Evolutionary conservation across 257 asterid species (phyloP), one percentile per base, ranked within the genome.

Genomic region (Echites panduratus): DNA sequence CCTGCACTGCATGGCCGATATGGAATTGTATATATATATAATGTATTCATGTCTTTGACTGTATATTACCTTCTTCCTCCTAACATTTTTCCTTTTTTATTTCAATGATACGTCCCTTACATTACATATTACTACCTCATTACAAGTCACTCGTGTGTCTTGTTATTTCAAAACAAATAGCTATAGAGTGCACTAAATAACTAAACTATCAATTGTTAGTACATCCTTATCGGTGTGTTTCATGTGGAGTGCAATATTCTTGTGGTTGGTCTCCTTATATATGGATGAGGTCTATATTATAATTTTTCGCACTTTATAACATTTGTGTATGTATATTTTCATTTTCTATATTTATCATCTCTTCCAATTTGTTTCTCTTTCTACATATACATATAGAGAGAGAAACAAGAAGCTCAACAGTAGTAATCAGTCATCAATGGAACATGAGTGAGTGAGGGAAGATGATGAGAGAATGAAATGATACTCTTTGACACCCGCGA

Each of bases 71-170:
- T 40, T 40, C 43, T 40, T 40, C 43, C 3, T 48, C 12, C 12
- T 10, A 12, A 9, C 47, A 45, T 38, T 32, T 26, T 24, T 13
- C 19, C 16, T 74, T 17, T 50, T 47, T 40, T 35, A 11, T 20
- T 52, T 52, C 20, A 56, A 71, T 52, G 82, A 48, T 66, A 74
- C 27, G 76, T 79, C 82, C 43, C 79, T 79, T 72, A 45, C 84
- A 69, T 29, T 62, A 35, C 68, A 35, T 0, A n/a, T n/a, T n/a
- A n/a, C n/a, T n/a, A n/a, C n/a, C n/a, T n/a, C n/a, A 5, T 57
- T 19, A 52, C 57, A 52, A 49, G 20, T 19, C 11, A 52, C 74
- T 64, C 50, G 69, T 76, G 54, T 53, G 48, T 41, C 26, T 65
- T 53, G 47, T 66, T 74, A 41, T 26, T 53, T 66, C 58, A 40